A percentile compares a stretch with the other conserved stretches of the same genome.
Evolutionary conservation across 768 basidiomycete species (phyloP).

Genomic region (Rhizopogon vinicolor): DNA sequence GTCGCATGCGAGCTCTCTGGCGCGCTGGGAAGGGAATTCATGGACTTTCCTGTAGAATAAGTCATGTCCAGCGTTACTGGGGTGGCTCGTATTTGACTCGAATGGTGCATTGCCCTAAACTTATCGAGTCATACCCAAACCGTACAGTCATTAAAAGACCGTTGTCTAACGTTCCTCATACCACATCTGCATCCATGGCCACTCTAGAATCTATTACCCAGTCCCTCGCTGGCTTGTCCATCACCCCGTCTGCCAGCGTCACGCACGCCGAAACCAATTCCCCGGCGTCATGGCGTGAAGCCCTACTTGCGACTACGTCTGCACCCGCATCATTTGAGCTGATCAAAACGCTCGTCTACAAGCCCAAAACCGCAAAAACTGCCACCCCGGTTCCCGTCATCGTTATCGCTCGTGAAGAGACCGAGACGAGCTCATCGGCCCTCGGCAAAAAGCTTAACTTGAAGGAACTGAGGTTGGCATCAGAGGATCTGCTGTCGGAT

Average conservation of each 20-base stretch:
- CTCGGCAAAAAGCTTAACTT: conserved; percentile 77
- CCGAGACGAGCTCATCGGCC: conserved; percentile 74
- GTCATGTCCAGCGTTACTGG: conserved; percentile 5
- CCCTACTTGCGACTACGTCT: conserved; percentile 48
- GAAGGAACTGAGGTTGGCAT: conserved; percentile 85
- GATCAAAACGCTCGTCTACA: conserved; percentile 90
- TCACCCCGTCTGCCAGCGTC: conserved; percentile 48
- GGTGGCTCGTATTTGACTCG: conserved; percentile 12
- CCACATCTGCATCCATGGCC: conserved; percentile 27
- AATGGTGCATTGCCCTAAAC: conserved; percentile 11
- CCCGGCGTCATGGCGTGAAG: conserved; percentile 73
- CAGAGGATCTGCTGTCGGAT: conserved; percentile 80
- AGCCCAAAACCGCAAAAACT: conserved; percentile 92
- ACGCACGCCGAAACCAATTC: conserved; percentile 62
- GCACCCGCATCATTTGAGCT: conserved; percentile 62
- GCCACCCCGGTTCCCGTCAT: conserved; percentile 82
- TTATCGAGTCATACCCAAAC: conserved; percentile 22
- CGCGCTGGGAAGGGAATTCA: conserved; percentile 22
- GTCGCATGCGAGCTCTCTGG: conserved; percentile 23
- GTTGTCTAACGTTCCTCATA: neutral
- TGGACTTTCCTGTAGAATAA: conserved; percentile 13
- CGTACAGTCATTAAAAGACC: conserved; percentile 13
- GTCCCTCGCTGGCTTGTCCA: conserved; percentile 49
- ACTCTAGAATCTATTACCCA: conserved; percentile 28
- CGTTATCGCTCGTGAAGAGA: conserved; percentile 79